phyloP scores from a whole-genome alignment of 768 basidiomycete genomes.

The Psilocybe tampanensis region DNA sequence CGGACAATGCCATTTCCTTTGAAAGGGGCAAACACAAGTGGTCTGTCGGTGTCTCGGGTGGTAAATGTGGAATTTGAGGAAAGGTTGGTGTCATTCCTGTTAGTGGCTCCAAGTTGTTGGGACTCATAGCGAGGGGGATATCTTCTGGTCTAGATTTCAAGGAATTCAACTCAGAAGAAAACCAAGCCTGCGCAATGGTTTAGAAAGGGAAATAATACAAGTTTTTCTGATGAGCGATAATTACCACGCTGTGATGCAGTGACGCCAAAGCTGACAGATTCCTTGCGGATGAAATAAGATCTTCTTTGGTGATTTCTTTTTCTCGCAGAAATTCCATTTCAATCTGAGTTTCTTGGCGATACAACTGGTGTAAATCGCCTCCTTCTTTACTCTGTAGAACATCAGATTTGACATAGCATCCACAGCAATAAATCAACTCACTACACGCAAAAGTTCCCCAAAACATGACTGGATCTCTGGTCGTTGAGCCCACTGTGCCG shows the following conservation, averaged over 20 bases:
- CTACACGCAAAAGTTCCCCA: constrained; percentile 61
- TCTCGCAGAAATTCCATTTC: constrained; percentile 71
- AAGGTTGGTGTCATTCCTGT: constrained; percentile 52
- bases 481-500: constrained; percentile 84
- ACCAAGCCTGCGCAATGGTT: constrained; percentile 73
- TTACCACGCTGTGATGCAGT: constrained; percentile 85
- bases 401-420: too few species aligned
- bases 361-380: constrained; percentile 55
- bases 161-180: constrained; percentile 67
- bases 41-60: constrained; percentile 41
- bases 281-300: constrained; percentile 71
- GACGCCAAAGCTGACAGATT: constrained; percentile 76
- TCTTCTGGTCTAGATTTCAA: constrained; percentile 69
- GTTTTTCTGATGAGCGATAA: constrained; percentile 20
- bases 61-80: constrained; percentile 45
- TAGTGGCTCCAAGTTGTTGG: constrained; percentile 49
- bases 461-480: constrained; percentile 78
- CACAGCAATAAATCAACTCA: too few species aligned
- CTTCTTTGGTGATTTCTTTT: constrained; percentile 52
- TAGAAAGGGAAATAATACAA: background rate
- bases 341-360: constrained; percentile 77
- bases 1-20: constrained; percentile 87
- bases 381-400: constrained; percentile 44
- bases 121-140: constrained; percentile 50
- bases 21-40: constrained; percentile 77